Conservation (phyloP, 2,329 filamentous ascomycete genomes). For the Beauveria rudraprayagi region DNA sequence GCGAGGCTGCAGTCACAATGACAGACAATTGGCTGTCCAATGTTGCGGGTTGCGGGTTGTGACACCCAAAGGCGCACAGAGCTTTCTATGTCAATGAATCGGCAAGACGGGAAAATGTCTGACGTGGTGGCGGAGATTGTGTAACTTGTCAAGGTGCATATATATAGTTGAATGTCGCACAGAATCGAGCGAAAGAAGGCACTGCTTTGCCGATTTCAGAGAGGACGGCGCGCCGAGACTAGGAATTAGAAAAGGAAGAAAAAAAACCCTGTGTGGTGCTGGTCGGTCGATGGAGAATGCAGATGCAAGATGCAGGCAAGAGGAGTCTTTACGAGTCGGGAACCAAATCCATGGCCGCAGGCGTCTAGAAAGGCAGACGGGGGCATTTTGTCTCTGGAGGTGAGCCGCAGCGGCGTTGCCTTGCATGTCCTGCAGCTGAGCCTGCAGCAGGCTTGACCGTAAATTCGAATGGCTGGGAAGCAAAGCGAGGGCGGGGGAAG, state of each 20-base stretch:
- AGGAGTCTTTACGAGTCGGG: constrained; percentile 4
- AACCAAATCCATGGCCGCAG: not conserved
- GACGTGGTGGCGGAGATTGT: no score
- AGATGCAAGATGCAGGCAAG: constrained; percentile 11
- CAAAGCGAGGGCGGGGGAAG: constrained; percentile 7
- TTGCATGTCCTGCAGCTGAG: not conserved
- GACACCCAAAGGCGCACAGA: no score
- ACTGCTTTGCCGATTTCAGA: not conserved
- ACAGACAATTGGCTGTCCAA: no score
- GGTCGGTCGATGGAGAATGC: constrained; percentile 5
- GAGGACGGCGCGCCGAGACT: not conserved
- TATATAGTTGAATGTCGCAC: no score
- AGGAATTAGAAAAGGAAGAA: not conserved
- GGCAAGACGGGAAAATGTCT: no score
- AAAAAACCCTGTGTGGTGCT: not conserved
- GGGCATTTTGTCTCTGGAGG: not conserved
- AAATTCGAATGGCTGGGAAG: constrained; percentile 25
- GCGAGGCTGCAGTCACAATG: no score
- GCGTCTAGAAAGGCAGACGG: not conserved
- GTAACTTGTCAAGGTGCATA: no score
- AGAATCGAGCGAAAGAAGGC: not conserved
- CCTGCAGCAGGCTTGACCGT: constrained; percentile 16
- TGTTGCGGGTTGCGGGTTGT: no score
- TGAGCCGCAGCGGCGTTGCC: not conserved
- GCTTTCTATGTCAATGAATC: no score